phyloP scores from a whole-genome alignment of 2,329 filamentous ascomycete genomes.

The Fusarium begoniae region DNA sequence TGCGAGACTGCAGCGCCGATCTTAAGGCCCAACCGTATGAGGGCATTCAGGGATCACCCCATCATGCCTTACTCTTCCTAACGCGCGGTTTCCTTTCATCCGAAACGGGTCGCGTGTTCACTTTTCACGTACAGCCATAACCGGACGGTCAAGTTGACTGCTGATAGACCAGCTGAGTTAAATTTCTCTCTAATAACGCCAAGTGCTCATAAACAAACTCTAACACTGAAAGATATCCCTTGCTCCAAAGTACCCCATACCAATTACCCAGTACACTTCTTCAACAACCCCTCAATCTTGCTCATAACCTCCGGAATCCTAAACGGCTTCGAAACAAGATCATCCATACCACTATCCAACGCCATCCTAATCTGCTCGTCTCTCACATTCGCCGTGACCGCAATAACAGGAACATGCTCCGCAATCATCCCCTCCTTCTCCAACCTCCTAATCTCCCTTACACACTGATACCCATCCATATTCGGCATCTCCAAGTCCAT shows the following conservation, averaged over 20 bases:
- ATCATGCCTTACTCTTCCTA: too few relatives aligned
- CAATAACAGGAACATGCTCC: conserved; percentile 55
- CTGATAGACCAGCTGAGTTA: too few relatives aligned
- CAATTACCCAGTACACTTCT: background rate
- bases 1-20: background rate
- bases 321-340: conserved; percentile 68
- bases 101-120: too few relatives aligned
- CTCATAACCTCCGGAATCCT: conserved; percentile 61
- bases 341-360: conserved; percentile 54
- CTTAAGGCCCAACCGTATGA: background rate
- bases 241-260: fast-evolving
- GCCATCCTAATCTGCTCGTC: conserved; percentile 57
- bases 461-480: conserved; percentile 57
- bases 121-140: fast-evolving
- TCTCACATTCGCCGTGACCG: conserved; percentile 57
- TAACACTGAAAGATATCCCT: fast-evolving
- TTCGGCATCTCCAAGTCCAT: conserved; percentile 62
- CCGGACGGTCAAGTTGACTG: fast-evolving
- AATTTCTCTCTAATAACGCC: background rate
- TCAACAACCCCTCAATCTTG: conserved; percentile 56
- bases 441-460: conserved; percentile 51
- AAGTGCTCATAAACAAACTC: background rate
- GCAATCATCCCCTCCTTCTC: conserved; percentile 46
- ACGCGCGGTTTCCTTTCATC: background rate
- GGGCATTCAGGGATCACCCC: background rate